Conservation (phyloP, 257 asterid species). For the Mentha longifolia region DNA sequence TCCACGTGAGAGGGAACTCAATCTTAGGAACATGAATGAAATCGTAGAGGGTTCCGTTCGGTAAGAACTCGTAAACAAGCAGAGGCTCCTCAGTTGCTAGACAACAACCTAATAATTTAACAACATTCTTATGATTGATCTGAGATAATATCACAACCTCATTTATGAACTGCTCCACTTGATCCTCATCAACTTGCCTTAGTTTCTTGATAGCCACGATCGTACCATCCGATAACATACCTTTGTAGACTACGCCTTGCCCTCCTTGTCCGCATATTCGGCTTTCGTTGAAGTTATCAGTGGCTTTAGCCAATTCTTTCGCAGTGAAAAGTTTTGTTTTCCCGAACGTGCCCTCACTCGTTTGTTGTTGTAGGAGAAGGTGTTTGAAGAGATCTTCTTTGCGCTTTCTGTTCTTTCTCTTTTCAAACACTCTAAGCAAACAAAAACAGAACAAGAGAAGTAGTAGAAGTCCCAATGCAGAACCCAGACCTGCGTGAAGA, state of each 20-base stretch:
- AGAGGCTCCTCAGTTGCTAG: conserved; percentile 26
- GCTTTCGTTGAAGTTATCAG: conserved; percentile 30
- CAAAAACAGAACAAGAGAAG: background rate
- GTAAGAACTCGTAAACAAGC: conserved; percentile 30
- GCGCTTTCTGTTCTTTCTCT: conserved; percentile 17
- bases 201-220: conserved; percentile 38
- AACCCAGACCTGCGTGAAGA: conserved; percentile 24
- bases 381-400: conserved; percentile 22
- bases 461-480: conserved; percentile 20
- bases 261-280: conserved; percentile 38
- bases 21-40: conserved; percentile 2
- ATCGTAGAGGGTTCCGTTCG: conserved; percentile 35
- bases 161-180: conserved; percentile 32
- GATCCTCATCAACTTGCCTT: conserved; percentile 27
- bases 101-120: conserved; percentile 37
- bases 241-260: conserved; percentile 40
- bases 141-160: conserved; percentile 39
- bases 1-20: conserved; percentile 21
- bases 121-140: conserved; percentile 37
- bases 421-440: background rate
- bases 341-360: conserved; percentile 14
- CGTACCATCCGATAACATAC: conserved; percentile 34
- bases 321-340: conserved; percentile 28
- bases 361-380: conserved; percentile 26
- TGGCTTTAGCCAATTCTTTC: conserved; percentile 33